phyloP scores from a whole-genome alignment of 2,329 filamentous ascomycete species.

The Cordyceps fumosorosea region DNA sequence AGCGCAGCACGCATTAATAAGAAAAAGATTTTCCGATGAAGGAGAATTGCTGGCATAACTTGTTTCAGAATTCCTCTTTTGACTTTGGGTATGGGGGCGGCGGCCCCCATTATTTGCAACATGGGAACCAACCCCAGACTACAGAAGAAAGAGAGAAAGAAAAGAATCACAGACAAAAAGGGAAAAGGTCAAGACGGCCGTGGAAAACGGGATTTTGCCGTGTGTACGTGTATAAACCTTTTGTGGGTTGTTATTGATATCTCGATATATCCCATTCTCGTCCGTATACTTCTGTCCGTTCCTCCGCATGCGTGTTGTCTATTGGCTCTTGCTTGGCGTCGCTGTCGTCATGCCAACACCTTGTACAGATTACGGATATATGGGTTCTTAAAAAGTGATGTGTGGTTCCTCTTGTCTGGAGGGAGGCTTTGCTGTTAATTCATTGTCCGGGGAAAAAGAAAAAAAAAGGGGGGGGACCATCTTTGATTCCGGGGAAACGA shows the following conservation, averaged over 20 bases:
- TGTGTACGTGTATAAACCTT: background rate
- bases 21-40: background rate
- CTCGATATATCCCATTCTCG: background rate
- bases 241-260: background rate
- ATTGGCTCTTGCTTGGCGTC: too few relatives aligned
- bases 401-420: background rate
- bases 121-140: too few relatives aligned
- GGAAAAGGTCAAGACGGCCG: too few relatives aligned
- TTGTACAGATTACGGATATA: too few relatives aligned
- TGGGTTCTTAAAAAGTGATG: too few relatives aligned
- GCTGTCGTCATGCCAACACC: too few relatives aligned
- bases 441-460: background rate
- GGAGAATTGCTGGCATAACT: background rate
- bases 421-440: too few relatives aligned
- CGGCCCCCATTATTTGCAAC: too few relatives aligned
- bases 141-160: too few relatives aligned
- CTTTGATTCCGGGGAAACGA: too few relatives aligned
- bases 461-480: background rate
- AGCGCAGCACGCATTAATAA: background rate
- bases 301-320: too few relatives aligned
- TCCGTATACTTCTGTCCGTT: background rate
- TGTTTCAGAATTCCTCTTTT: background rate
- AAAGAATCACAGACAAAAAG: too few relatives aligned
- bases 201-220: background rate
- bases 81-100: background rate